Conservation (phyloP, 1,139 yeast genomes). For the Pichia kudriavzevii region DNA sequence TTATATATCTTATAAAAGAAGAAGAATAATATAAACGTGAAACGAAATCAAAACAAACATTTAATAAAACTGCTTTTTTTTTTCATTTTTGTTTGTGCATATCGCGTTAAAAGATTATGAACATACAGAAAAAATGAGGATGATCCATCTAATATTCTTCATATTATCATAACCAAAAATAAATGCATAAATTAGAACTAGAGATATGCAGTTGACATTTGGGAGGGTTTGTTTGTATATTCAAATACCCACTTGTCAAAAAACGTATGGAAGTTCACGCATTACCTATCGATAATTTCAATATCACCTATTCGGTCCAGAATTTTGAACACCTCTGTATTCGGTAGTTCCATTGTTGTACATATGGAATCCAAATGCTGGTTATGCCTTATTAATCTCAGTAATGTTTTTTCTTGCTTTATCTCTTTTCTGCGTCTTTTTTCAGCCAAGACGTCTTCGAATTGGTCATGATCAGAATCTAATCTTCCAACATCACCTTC, state of each 20-base stretch:
- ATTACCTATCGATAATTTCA: constrained; percentile 10
- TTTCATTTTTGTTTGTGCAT: not conserved
- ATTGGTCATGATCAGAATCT: too few relatives aligned
- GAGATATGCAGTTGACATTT: not conserved
- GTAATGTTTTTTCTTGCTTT: constrained; percentile 34
- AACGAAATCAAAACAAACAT: constrained; percentile 1
- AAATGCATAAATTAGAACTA: too few relatives aligned
- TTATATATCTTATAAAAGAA: not conserved
- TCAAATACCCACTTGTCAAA: too few relatives aligned
- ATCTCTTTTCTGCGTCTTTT: constrained; percentile 21
- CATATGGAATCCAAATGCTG: constrained; percentile 17
- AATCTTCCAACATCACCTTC: constrained; percentile 9
- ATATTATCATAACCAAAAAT: too few relatives aligned
- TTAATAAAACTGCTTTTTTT: not conserved
- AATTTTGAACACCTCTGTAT: constrained; percentile 9
- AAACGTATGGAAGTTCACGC: too few relatives aligned
- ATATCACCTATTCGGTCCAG: constrained; percentile 15
- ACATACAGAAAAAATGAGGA: too few relatives aligned
- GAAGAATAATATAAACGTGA: not conserved
- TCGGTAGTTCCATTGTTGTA: constrained; percentile 12
- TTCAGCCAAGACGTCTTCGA: constrained; percentile 15
- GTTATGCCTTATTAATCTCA: constrained; percentile 30
- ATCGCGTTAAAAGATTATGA: too few relatives aligned
- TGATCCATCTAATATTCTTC: too few relatives aligned
- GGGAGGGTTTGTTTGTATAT: too few relatives aligned